Conservation (phyloP, 2,329 filamentous ascomycete species). For the Neurospora sp. region DNA sequence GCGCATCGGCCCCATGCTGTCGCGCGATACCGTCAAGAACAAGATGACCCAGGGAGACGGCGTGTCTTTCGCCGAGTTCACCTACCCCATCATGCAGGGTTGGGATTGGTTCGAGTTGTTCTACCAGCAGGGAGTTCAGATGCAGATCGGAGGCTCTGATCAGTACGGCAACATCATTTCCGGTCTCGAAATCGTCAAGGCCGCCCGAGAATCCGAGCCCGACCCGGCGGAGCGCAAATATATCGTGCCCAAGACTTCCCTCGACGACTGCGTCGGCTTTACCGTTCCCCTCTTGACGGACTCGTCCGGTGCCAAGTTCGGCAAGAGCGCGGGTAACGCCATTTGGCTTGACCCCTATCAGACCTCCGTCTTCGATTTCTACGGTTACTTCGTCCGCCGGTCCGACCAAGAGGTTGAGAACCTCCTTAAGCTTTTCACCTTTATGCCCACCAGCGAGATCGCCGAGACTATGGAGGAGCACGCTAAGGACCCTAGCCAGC, state of each 20-base stretch:
- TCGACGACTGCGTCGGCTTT: slow-evolving; percentile 65
- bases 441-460: slow-evolving; percentile 67
- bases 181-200: slow-evolving; percentile 76
- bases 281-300: slow-evolving; percentile 88
- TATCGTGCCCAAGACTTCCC: slow-evolving; percentile 26
- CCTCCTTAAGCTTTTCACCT: slow-evolving; percentile 84
- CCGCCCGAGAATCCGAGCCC: slow-evolving; percentile 52
- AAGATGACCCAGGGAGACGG: slow-evolving; percentile 80
- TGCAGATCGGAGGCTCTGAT: slow-evolving; percentile 91
- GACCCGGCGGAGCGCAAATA: slow-evolving; percentile 27
- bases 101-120: slow-evolving; percentile 97
- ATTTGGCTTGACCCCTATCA: slow-evolving; percentile 80
- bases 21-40: slow-evolving; percentile 80
- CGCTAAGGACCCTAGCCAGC: slow-evolving; percentile 53
- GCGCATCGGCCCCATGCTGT: slow-evolving; percentile 77
- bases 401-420: slow-evolving; percentile 73
- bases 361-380: slow-evolving; percentile 78
- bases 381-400: slow-evolving; percentile 79
- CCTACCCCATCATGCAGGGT: slow-evolving; percentile 85
- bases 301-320: slow-evolving; percentile 78
- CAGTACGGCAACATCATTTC: slow-evolving; percentile 95
- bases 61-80: slow-evolving; percentile 90
- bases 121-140: slow-evolving; percentile 52
- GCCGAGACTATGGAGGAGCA: slow-evolving; percentile 59
- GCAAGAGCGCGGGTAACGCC: slow-evolving; percentile 89